Conservation (phyloP, 129 eudicot species). For the Lactuca saligna region DNA sequence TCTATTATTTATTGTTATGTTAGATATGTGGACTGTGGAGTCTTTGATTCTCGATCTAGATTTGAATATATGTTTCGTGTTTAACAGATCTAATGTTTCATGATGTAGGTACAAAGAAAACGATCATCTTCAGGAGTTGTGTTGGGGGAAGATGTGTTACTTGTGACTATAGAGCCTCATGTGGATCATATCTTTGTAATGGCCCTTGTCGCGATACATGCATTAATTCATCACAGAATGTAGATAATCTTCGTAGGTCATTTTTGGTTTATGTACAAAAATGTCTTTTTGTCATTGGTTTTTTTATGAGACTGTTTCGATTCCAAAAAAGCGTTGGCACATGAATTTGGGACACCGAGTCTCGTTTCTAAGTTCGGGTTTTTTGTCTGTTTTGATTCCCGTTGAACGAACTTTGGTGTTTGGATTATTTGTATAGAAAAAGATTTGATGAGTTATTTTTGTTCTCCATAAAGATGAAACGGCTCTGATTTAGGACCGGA, state of each 20-base stretch:
- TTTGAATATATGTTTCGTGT: background rate
- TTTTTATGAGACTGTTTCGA: background rate
- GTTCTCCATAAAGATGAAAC: background rate
- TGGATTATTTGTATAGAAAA: background rate
- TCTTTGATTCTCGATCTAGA: too few species aligned
- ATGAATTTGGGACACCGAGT: background rate
- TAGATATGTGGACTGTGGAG: background rate
- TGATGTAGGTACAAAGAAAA: constrained; percentile 48
- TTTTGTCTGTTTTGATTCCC: background rate
- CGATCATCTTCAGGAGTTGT: constrained; percentile 50
- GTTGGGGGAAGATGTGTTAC: constrained; percentile 63
- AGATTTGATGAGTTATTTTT: too few species aligned
- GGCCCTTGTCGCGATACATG: constrained; percentile 66
- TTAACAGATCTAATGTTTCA: background rate
- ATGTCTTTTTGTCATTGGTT: background rate
- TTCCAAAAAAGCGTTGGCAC: background rate
- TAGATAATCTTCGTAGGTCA: constrained; percentile 17
- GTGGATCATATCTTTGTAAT: constrained; percentile 60
- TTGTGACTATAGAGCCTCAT: constrained; percentile 54
- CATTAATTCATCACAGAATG: constrained; percentile 52
- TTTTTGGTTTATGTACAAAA: constrained; percentile 18
- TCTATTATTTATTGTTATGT: background rate
- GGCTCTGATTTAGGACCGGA: background rate
- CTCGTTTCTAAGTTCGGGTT: constrained; percentile 2
- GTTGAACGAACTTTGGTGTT: background rate